Evolutionary conservation across 1,284 basidiomycete species (phyloP).

Genomic region (Heterobasidion occidentale): DNA sequence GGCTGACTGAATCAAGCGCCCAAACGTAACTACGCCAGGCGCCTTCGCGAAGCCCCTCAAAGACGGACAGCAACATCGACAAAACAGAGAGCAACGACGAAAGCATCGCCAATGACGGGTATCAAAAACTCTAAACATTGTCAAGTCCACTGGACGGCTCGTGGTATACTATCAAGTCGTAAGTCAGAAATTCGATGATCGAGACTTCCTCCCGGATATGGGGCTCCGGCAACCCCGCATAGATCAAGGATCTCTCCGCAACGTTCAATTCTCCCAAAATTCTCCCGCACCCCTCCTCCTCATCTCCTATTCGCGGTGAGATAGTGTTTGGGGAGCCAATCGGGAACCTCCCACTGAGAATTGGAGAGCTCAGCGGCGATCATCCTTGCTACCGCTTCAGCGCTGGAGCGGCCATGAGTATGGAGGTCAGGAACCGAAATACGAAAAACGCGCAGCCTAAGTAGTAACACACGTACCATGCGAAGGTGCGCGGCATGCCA

Average conservation of each 20-base stretch:
- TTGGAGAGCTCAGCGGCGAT: constrained; percentile 43
- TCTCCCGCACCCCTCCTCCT: not conserved
- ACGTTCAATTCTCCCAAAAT: not conserved
- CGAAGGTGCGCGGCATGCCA: constrained; percentile 74
- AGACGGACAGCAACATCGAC: not conserved
- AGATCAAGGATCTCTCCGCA: not conserved
- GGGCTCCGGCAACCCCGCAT: not conserved
- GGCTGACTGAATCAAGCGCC: not conserved
- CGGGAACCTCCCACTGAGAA: constrained; percentile 40
- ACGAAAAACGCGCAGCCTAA: not conserved
- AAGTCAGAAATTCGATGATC: not conserved
- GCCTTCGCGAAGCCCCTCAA: no score
- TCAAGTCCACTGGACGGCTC: not conserved
- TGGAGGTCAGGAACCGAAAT: not conserved
- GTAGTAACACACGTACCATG: constrained; percentile 40
- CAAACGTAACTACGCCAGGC: not conserved
- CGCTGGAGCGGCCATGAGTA: constrained; percentile 30
- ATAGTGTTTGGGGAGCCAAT: constrained; percentile 60
- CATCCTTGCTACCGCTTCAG: constrained; percentile 60
- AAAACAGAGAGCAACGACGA: not conserved
- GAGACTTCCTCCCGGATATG: not conserved
- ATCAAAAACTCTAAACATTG: not conserved
- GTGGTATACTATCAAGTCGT: not conserved
- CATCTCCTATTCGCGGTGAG: constrained; percentile 29
- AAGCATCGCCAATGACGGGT: not conserved